Conservation (phyloP, 768 basidiomycete species). For the Hygrocybe punicea region DNA sequence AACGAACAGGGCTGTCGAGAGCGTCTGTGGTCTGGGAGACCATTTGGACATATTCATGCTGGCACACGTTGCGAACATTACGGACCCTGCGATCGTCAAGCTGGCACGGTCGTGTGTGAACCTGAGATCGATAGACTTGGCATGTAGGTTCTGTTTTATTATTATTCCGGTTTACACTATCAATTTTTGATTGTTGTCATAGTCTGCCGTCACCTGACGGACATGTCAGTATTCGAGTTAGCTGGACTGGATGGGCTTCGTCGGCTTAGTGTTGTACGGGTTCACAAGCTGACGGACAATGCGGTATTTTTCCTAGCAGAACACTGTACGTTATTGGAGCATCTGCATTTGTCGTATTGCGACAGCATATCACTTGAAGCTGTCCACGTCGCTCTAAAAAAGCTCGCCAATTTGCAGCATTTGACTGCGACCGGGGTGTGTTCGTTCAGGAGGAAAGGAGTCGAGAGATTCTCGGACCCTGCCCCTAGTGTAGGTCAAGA, state of each 20-base stretch:
- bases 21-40: constrained; percentile 67
- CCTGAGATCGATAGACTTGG: constrained; percentile 79
- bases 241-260: constrained; percentile 65
- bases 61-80: constrained; percentile 76
- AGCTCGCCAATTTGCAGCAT: constrained; percentile 60
- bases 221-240: constrained; percentile 80
- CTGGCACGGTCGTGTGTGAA: constrained; percentile 68
- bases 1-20: constrained; percentile 67
- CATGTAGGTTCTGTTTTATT: constrained; percentile 56
- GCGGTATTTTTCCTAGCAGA: constrained; percentile 76
- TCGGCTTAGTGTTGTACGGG: constrained; percentile 75
- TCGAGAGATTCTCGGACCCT: constrained; percentile 72
- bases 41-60: constrained; percentile 77
- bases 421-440: constrained; percentile 79
- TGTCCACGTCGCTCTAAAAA: constrained; percentile 63
- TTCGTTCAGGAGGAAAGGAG: constrained; percentile 63
- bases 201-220: constrained; percentile 83
- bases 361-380: constrained; percentile 74
- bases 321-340: constrained; percentile 64
- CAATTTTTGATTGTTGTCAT: background rate
- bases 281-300: constrained; percentile 80
- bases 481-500: constrained; percentile 53
- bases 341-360: constrained; percentile 86
- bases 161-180: constrained; percentile 9
- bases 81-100: constrained; percentile 67